Evolutionary conservation across 441 rosid species (phyloP), one percentile per base, ranked within the genome.

Genomic region (Aleurites moluccanus): DNA sequence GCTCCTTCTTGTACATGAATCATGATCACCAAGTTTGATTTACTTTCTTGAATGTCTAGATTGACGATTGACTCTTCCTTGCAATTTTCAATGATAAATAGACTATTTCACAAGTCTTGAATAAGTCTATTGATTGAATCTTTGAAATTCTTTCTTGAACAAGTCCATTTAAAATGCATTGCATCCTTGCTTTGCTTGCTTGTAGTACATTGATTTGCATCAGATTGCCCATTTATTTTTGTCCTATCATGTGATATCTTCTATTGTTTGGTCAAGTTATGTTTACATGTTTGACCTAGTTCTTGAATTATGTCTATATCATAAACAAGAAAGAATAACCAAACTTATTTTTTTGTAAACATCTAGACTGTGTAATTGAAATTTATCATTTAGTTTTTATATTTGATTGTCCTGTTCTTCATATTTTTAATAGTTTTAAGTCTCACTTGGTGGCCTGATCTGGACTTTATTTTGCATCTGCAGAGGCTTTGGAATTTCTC

Each of bases 401-500:
- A 14, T 66, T 15, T 14, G 35, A 20, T 53, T 20, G 38, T 69
- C 47, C 11, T 18, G n/a, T 56, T 61, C 11, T 55, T 9, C 27
- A n/a, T n/a, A n/a, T 62, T 11, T 53, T 14, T 25, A 30, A 30
- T 71, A 28, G 16, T 69, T 69, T 64, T 42, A 18, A 23, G 27
- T 65, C 62, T 28, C 13, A 20, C 35, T 52, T 27, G 28, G 28
- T 23, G 35, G 14, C 40, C 33, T 71, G 23, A 73, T 44, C 57
- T 56, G 64, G 73, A 30, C 63, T 73, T 55, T 30, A 5, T 67
- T 70, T 40, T 72, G 57, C 11, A 13, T 63, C 23, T 78, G 81
- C 94, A 91, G 99, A 88, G 97, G 78, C 90, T 95, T 57, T 95
- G 99, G 99, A 90, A 91, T 84, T 83, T 87, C 57, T 77, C 93